Base-by-base conservation (phyloP, 495 filamentous ascomycete genomes). In the Penicillium malachiteum region DNA sequence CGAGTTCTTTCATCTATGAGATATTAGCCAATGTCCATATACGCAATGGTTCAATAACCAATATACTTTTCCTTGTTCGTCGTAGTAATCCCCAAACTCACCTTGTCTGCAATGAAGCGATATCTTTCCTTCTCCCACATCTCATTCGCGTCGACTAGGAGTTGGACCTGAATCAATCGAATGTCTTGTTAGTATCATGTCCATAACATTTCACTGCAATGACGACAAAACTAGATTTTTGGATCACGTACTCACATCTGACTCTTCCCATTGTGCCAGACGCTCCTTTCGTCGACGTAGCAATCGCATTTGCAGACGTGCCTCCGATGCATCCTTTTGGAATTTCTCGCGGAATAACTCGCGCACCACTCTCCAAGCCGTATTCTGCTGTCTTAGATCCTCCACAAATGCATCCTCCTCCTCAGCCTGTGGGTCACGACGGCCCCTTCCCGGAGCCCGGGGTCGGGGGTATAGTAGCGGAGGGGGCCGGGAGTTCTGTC, bases 291-390 rank as follows among this genome's bases (percentile, higher is more conserved):
- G 80, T 38, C 88, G 74, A 21, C 87, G 76, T 55, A 85, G 81
- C 63, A 85, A 82, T 13, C 87, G 81, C 87, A 90, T 90, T 70
- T 90, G 87, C 44, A 90, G 70, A 4, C 86, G 81, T 3, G 87
- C 84, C 50, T 89, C 85, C 41, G 86, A 75, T 50, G 83, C 86
- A 58, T 81, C 80, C 54, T 87, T 86, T 44, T 85, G 76, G 57
- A 82, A 81, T 26, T 77, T 80, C 34, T 82, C 80, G 21, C 79
- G 78, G 68, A 87, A 90, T 58, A 81, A 79, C 17, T 78, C 73
- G 1, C 85, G 83, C 50, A 90, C 85, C 59, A 80, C 77, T 60
- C 87, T 90, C 87, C 87, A 90, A 7, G 86, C 78, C 9, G 86
- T 71, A 43, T 80, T 81, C 63, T 87, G 80, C 43, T 89, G 80